Evolutionary conservation across 73 alveolate species (phyloP), one percentile per base, ranked within the genome.

Genomic region (Urostyla sp.): DNA sequence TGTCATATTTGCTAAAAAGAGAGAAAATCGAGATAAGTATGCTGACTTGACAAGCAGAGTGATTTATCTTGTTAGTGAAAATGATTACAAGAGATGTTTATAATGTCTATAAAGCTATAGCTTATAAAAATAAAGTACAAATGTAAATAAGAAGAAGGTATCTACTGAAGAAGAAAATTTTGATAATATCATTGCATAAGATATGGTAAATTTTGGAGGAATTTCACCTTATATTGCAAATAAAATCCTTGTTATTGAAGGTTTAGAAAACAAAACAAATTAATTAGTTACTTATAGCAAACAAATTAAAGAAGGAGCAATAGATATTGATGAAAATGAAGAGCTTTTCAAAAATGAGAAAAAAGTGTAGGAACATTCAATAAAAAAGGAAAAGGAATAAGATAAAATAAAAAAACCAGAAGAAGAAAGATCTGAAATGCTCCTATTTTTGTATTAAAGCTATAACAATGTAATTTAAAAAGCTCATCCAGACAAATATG

Each of bases 181-280:
- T 30, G 75, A 52, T 34, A 69, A 83, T 16, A 58, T 24, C 11
- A 72, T 72, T 28, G 82, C 48, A 23, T 11, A 72, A 18, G 91
- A 83, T 31, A 53, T 83, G 38, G 76, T 55, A 13, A 31, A 83
- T 20, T 83, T 34, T 28, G 91, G 87, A 1, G 91, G 87, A 1
- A 48, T 83, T 46, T 52, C 54, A 15, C 69, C 44, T n/a, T 10
- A 26, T 1, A 10, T 69, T 6, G 83, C 83, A 1, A 69, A 69
- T 67, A 69, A 69, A 48, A 49, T 59, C 27, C 18, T 48, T 1
- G 72, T 20, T 1, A 69, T 46, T 34, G 83, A 69, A 5, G 48
- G 51, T 27, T 28, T 69, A 30, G 83, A 69, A 34, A 34, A 48
- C 30, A 69, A 49, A 49, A 69, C 83, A 7, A 69, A 69, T 16